These are phyloP conservation scores for Plasmodium chabaudi DNA, from an alignment of 169 alveolate species.

Conservation along the genomic window DNA sequence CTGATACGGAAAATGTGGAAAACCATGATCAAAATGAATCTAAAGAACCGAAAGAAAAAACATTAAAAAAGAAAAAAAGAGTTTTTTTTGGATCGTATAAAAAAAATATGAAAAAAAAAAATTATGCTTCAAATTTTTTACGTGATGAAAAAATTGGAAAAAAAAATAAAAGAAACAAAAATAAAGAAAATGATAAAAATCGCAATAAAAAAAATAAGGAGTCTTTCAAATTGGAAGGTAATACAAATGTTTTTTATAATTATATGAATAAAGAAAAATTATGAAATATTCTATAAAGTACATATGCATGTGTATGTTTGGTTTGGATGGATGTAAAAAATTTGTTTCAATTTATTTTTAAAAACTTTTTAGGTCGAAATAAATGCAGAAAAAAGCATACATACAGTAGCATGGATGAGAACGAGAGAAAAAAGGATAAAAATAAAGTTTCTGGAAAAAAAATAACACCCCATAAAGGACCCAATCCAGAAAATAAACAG, in stretches of 20 bases:
- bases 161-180: conserved; percentile 58
- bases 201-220: conserved; percentile 20
- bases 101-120: conserved; percentile 54
- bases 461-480: background rate
- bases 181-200: conserved; percentile 28
- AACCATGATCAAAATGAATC: background rate
- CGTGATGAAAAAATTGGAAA: conserved; percentile 26
- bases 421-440: conserved; percentile 10
- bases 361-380: too few relatives aligned
- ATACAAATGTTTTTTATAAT: background rate
- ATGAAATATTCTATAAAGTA: background rate
- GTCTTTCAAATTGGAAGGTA: conserved; percentile 14
- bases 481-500: background rate
- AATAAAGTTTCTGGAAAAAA: background rate
- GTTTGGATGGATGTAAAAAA: conserved; percentile 9
- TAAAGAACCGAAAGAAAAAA: background rate
- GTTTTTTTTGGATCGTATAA: conserved; percentile 55
- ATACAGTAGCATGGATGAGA: conserved; percentile 21
- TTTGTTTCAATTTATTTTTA: too few relatives aligned
- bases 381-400: conserved; percentile 1
- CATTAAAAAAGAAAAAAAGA: conserved; percentile 47
- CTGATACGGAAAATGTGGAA: background rate
- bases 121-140: conserved; percentile 35
- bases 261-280: background rate
- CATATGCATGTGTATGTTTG: background rate